Evolutionary conservation across 176 grass and related monocot species (phyloP).

Genomic region (Elaeis guineensis): DNA sequence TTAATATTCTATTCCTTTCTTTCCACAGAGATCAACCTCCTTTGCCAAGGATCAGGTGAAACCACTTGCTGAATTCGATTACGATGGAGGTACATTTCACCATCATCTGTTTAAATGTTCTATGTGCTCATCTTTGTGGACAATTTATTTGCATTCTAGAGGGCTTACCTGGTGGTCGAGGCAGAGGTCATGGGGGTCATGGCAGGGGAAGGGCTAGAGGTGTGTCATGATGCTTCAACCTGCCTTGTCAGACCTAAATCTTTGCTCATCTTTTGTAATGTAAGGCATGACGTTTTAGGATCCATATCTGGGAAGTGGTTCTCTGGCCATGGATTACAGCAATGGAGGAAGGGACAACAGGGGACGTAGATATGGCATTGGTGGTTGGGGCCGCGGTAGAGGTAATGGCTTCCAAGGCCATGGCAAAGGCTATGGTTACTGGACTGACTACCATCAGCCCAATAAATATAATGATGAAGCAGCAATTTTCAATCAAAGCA

Average conservation of each 20-base stretch:
- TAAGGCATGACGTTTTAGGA: constrained; percentile 14
- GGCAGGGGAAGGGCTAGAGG: constrained; percentile 74
- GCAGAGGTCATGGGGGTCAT: no score
- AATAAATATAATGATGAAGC: constrained; percentile 48
- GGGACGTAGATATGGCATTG: constrained; percentile 23
- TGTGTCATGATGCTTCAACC: constrained; percentile 18
- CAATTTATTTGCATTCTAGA: constrained; percentile 27
- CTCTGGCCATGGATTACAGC: constrained; percentile 8
- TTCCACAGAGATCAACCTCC: constrained; percentile 62
- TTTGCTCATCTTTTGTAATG: background rate
- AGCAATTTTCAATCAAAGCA: constrained; percentile 24
- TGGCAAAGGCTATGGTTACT: no score
- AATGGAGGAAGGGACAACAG: constrained; percentile 38
- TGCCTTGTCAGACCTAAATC: background rate
- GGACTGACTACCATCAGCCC: constrained; percentile 11
- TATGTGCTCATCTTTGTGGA: constrained; percentile 1
- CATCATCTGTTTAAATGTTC: background rate
- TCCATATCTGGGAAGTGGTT: constrained; percentile 32
- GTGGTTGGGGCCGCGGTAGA: no score
- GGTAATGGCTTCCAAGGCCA: no score
- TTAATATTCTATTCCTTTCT: background rate
- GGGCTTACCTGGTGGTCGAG: constrained; percentile 21
- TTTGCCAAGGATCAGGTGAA: constrained; percentile 60
- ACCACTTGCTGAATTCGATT: constrained; percentile 53
- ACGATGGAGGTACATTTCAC: constrained; percentile 36